phyloP scores from a whole-genome alignment of 1,284 basidiomycete genomes.

The Austroboletus olivaceoglutinosus region DNA sequence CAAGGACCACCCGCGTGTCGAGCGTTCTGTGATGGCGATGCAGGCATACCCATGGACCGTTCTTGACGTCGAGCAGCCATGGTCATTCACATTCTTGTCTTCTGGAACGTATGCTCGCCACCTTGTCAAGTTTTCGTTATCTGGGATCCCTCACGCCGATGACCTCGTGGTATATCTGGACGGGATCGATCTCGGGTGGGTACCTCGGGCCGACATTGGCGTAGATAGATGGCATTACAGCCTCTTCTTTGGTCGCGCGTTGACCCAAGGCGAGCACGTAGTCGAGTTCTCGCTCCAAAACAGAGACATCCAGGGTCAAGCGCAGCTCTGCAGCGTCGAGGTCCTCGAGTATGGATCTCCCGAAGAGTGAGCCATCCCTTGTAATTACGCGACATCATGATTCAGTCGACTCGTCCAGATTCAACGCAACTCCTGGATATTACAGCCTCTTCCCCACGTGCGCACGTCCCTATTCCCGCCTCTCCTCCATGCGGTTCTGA shows the following conservation, averaged over 20 bases:
- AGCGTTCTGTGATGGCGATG: constrained; percentile 73
- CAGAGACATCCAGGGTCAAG: constrained; percentile 48
- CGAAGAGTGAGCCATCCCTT: constrained; percentile 49
- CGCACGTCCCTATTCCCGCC: constrained; percentile 14
- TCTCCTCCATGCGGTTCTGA: background rate
- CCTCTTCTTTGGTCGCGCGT: constrained; percentile 39
- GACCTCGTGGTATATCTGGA: constrained; percentile 66
- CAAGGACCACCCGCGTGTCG: constrained; percentile 44
- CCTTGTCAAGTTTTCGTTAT: constrained; percentile 71
- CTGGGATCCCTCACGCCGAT: constrained; percentile 59
- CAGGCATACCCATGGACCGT: constrained; percentile 76
- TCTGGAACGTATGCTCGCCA: constrained; percentile 64
- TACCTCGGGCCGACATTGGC: constrained; percentile 52
- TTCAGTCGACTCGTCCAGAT: constrained; percentile 44
- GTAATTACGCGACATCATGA: background rate
- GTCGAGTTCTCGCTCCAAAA: constrained; percentile 59
- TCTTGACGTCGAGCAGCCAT: constrained; percentile 59
- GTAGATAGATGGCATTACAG: constrained; percentile 76
- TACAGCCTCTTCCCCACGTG: constrained; percentile 78
- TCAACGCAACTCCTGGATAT: constrained; percentile 55
- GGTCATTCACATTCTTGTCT: constrained; percentile 61
- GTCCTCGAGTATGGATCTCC: constrained; percentile 72
- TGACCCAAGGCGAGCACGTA: constrained; percentile 52
- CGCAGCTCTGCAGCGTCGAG: constrained; percentile 76
- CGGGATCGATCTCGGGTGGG: constrained; percentile 57